Percentiles rank a stretch among this genome's conserved stretches.
These are phyloP conservation scores for Ustilago trichophora DNA, from an alignment of 1,284 basidiomycete genomes.

Conservation along the genomic window DNA sequence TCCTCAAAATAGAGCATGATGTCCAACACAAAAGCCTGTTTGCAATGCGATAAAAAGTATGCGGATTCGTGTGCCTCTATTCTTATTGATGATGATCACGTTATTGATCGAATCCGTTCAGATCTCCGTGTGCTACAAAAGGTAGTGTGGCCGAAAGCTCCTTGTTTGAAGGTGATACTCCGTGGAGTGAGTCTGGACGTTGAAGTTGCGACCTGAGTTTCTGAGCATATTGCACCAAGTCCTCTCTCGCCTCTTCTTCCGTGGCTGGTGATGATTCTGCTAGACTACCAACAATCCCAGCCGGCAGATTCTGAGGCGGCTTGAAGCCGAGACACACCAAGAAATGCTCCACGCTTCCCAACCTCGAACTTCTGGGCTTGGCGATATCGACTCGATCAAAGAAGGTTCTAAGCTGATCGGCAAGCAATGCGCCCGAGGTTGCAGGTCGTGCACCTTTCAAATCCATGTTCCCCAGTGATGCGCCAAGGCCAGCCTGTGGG, in stretches of 20 bases:
- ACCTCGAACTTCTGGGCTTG: slow-evolving; percentile 66
- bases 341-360: slow-evolving; percentile 69
- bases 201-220: slow-evolving; percentile 20
- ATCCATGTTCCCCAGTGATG: slow-evolving; percentile 34
- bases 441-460: slow-evolving; percentile 26
- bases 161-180: slow-evolving; percentile 1
- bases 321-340: slow-evolving; percentile 70
- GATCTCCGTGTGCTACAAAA: slow-evolving; percentile 39
- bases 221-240: slow-evolving; percentile 29
- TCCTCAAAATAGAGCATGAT: too few relatives aligned
- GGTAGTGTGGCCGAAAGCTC: slow-evolving; percentile 28
- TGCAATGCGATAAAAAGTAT: too few relatives aligned
- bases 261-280: not conserved
- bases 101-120: slow-evolving; percentile 38
- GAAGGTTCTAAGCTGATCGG: slow-evolving; percentile 66
- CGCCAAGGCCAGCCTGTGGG: slow-evolving; percentile 29
- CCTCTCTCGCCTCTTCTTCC: slow-evolving; percentile 23
- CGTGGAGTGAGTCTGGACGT: slow-evolving; percentile 1
- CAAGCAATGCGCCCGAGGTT: slow-evolving; percentile 39
- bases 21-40: too few relatives aligned
- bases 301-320: slow-evolving; percentile 28
- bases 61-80: too few relatives aligned
- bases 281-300: slow-evolving; percentile 16
- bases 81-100: too few relatives aligned
- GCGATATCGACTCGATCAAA: slow-evolving; percentile 67